Percentiles rank a stretch among this genome's conserved stretches.
Evolutionary conservation across 768 basidiomycete species (phyloP).

Genomic region (Suillus clintonianus): DNA sequence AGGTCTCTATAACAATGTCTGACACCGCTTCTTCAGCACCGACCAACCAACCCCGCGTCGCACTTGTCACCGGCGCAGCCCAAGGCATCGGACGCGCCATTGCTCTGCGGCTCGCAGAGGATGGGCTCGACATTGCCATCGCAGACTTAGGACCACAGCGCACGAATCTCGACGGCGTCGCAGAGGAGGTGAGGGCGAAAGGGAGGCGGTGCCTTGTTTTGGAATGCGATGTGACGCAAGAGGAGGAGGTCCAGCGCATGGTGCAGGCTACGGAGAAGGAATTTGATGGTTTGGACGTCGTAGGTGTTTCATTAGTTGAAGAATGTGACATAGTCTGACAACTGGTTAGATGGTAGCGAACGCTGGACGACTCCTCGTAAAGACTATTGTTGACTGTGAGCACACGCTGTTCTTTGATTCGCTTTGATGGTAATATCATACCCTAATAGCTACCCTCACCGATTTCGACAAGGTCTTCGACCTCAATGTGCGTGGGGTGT

Average conservation of each 20-base stretch:
- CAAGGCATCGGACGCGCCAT: slow-evolving; percentile 35
- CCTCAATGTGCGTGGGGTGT: slow-evolving; percentile 38
- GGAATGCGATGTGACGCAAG: slow-evolving; percentile 30
- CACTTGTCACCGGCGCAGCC: slow-evolving; percentile 35
- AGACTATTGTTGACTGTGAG: slow-evolving; percentile 2
- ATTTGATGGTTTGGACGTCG: slow-evolving; percentile 33
- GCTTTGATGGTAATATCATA: not conserved
- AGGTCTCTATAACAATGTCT: not conserved
- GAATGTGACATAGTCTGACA: not conserved
- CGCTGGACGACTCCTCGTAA: not conserved
- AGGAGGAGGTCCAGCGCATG: slow-evolving; percentile 30
- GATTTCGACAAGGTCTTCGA: slow-evolving; percentile 33
- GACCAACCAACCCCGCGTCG: slow-evolving; percentile 5
- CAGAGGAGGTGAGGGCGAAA: slow-evolving; percentile 22
- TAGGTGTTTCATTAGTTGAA: slow-evolving; percentile 12
- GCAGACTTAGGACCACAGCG: slow-evolving; percentile 24
- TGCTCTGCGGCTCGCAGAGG: slow-evolving; percentile 31
- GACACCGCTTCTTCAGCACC: not conserved
- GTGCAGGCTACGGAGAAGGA: slow-evolving; percentile 24
- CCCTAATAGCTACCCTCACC: slow-evolving; percentile 9
- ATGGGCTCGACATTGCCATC: slow-evolving; percentile 34
- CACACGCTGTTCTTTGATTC: not conserved
- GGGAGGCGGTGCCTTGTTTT: slow-evolving; percentile 22
- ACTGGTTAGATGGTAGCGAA: slow-evolving; percentile 5
- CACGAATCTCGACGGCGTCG: slow-evolving; percentile 22